phyloP scores from a whole-genome alignment of 345 rosid genomes.

The Eucalyptus brandiana region DNA sequence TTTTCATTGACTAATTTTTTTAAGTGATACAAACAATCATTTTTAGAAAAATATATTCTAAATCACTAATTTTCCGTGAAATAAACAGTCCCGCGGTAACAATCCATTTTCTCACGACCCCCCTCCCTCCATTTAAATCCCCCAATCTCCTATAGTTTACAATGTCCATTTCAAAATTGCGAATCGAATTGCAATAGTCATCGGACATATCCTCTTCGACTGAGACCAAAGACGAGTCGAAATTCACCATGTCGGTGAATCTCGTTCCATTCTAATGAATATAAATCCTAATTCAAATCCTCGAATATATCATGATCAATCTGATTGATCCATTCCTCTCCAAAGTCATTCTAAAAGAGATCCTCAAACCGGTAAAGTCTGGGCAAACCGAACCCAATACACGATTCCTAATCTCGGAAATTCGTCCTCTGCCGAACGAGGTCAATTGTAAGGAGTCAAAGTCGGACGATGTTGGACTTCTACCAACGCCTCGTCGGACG shows the following conservation, averaged over 20 bases:
- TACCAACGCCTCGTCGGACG: neutral
- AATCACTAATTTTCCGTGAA: fast-evolving
- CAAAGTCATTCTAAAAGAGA: neutral
- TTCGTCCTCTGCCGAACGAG: neutral
- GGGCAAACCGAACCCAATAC: neutral
- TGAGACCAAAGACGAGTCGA: fast-evolving
- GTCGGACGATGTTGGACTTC: neutral
- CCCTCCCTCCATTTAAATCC: neutral
- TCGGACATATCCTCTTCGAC: fast-evolving
- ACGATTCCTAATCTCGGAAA: neutral
- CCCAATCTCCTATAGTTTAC: neutral
- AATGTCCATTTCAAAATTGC: too few relatives aligned
- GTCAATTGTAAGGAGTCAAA: neutral
- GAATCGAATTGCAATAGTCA: fast-evolving
- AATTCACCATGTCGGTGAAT: neutral
- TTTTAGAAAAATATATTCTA: neutral
- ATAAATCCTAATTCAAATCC: neutral
- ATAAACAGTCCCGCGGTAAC: fast-evolving
- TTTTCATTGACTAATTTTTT: neutral
- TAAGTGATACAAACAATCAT: neutral
- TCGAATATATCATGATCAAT: neutral
- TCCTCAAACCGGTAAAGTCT: neutral
- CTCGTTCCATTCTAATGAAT: neutral
- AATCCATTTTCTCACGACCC: neutral
- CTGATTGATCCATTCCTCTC: neutral